Conservation (phyloP, 768 basidiomycete genomes). For the Lanmaoa pseudosensibilis region DNA sequence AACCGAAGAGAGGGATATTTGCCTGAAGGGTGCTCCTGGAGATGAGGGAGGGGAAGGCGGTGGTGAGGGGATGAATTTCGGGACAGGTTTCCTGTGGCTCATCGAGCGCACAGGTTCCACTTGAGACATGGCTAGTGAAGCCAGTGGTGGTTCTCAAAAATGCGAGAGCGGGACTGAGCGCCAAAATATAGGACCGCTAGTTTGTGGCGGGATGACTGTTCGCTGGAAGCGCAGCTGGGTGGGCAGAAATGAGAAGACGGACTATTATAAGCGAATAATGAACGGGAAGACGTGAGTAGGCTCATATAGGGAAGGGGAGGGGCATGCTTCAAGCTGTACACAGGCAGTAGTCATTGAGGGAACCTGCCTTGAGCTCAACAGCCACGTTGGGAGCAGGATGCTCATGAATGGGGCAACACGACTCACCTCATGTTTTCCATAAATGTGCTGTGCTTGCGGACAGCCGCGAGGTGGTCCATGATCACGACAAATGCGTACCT, state of each 20-base stretch:
- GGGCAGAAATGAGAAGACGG: constrained; percentile 30
- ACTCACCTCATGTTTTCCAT: constrained; percentile 41
- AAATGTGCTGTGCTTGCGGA: constrained; percentile 31
- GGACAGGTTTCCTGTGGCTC: constrained; percentile 74
- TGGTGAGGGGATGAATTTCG: constrained; percentile 64
- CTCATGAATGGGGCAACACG: constrained; percentile 34
- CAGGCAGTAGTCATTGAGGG: constrained; percentile 33
- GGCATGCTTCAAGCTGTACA: constrained; percentile 34
- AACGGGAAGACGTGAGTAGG: constrained; percentile 24
- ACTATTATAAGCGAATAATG: constrained; percentile 30
- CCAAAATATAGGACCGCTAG: constrained; percentile 9
- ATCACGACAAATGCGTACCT: constrained; percentile 35
- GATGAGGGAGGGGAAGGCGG: constrained; percentile 42
- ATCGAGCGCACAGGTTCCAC: constrained; percentile 37
- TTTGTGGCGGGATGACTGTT: constrained; percentile 15
- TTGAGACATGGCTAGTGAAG: constrained; percentile 25
- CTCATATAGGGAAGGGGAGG: constrained; percentile 33
- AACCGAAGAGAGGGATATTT: constrained; percentile 31
- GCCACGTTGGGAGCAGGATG: constrained; percentile 36
- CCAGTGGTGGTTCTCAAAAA: constrained; percentile 5
- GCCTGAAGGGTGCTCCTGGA: constrained; percentile 34
- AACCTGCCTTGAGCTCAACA: constrained; percentile 35
- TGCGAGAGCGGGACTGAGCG: constrained; percentile 11
- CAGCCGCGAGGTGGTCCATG: constrained; percentile 33
- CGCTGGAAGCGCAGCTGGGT: constrained; percentile 25